phyloP scores from a whole-genome alignment of 2,329 filamentous ascomycete genomes.

The Colletotrichum cereale region DNA sequence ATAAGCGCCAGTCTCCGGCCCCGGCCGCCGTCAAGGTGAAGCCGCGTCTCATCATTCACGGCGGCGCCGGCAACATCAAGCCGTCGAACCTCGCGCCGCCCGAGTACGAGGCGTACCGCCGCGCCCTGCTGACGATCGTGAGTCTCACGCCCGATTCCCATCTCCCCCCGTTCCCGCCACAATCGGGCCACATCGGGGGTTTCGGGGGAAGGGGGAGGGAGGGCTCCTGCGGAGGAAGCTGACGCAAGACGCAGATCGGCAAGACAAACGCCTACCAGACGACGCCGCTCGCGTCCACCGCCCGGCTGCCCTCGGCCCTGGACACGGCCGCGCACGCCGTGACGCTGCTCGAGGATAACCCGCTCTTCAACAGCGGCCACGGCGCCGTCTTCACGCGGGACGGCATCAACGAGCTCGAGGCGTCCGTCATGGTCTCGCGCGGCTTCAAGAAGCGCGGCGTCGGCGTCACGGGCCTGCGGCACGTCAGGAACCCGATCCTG shows the following conservation, averaged over 20 bases:
- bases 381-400: slow-evolving; percentile 89
- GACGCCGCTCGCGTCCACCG: slow-evolving; percentile 44
- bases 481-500: slow-evolving; percentile 83
- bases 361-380: slow-evolving; percentile 85
- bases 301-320: slow-evolving; percentile 68
- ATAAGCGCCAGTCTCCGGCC: slow-evolving; percentile 46
- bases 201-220: no score
- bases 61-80: slow-evolving; percentile 78
- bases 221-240: no score
- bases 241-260: slow-evolving; percentile 52
- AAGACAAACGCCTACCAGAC: slow-evolving; percentile 62
- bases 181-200: no score
- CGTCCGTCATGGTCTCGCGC: slow-evolving; percentile 85
- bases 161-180: no score
- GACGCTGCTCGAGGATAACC: slow-evolving; percentile 79
- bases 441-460: slow-evolving; percentile 81
- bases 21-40: slow-evolving; percentile 47
- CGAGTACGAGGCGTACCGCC: slow-evolving; percentile 69
- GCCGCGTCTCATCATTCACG: slow-evolving; percentile 77
- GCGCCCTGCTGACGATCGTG: slow-evolving; percentile 73
- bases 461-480: slow-evolving; percentile 78
- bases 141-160: slow-evolving; percentile 43
- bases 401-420: slow-evolving; percentile 88
- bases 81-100: slow-evolving; percentile 69
- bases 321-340: slow-evolving; percentile 83